Percentiles rank a stretch among this genome's conserved stretches.
Conservation (phyloP, 2,329 filamentous ascomycete genomes). For the Chaetomiaceae sp. region DNA sequence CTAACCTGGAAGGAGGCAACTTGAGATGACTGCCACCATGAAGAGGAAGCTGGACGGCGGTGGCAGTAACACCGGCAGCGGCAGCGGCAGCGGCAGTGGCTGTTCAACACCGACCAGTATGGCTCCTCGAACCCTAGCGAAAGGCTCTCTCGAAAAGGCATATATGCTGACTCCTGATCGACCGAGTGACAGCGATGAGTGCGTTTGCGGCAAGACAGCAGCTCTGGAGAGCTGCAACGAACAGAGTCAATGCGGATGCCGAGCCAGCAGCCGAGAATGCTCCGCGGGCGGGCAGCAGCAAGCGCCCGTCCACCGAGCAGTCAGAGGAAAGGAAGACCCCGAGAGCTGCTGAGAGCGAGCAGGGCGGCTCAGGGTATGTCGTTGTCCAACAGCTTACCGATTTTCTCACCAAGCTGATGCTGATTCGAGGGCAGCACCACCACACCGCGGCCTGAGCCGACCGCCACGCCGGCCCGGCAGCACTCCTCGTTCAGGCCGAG, state of each 20-base stretch:
- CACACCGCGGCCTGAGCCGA: slow-evolving; percentile 9
- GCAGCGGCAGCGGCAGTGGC: slow-evolving; percentile 5
- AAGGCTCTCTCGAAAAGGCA: neutral
- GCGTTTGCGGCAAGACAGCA: slow-evolving; percentile 40
- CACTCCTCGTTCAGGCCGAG: slow-evolving; percentile 43
- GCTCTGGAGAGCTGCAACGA: slow-evolving; percentile 26
- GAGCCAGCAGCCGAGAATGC: slow-evolving; percentile 1
- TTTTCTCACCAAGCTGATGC: neutral
- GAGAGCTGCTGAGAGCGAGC: neutral
- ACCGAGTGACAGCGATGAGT: slow-evolving; percentile 32
- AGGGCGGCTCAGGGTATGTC: slow-evolving; percentile 8
- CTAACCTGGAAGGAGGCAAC: neutral
- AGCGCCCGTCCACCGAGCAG: slow-evolving; percentile 5
- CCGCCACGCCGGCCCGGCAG: slow-evolving; percentile 21
- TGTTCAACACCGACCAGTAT: slow-evolving; percentile 17
- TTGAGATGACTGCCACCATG: slow-evolving; percentile 27
- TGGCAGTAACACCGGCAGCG: slow-evolving; percentile 5
- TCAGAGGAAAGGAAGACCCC: neutral
- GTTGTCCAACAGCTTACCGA: neutral
- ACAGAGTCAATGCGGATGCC: neutral
- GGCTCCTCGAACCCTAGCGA: too few relatives aligned
- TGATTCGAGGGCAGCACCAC: slow-evolving; percentile 1
- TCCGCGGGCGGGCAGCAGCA: neutral
- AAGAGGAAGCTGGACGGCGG: slow-evolving; percentile 34
- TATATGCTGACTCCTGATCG: neutral